Conservation (phyloP, 164 flowering plant genomes). For the Vitis amurensis region DNA sequence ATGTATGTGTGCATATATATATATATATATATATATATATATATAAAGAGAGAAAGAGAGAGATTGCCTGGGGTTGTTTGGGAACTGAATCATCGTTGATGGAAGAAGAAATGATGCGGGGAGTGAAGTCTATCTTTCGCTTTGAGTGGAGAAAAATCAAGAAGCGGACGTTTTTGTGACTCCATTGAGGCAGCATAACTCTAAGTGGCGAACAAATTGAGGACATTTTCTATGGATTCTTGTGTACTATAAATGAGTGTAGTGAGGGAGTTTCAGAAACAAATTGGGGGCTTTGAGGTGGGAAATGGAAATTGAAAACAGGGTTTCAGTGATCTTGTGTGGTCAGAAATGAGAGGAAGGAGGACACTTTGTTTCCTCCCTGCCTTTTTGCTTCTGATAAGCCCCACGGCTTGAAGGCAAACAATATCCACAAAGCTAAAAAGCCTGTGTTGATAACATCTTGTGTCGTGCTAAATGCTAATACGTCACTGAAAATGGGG, state of each 20-base stretch:
- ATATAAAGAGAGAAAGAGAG: neutral
- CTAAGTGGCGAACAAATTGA: conserved; percentile 25
- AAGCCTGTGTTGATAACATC: too few relatives aligned
- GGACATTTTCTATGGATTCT: conserved; percentile 17
- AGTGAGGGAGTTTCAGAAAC: too few relatives aligned
- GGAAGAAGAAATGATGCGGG: conserved; percentile 21
- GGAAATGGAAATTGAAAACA: too few relatives aligned
- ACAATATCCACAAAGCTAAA: too few relatives aligned
- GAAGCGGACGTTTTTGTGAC: conserved; percentile 12
- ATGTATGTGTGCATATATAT: neutral
- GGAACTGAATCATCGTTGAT: conserved; percentile 27
- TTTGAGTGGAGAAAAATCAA: conserved; percentile 25
- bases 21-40: neutral
- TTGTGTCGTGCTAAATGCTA: too few relatives aligned
- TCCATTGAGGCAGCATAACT: conserved; percentile 21
- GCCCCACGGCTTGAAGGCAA: too few relatives aligned
- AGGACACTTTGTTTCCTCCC: too few relatives aligned
- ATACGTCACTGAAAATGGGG: too few relatives aligned
- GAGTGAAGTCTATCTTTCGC: conserved; percentile 16
- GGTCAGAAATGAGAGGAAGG: too few relatives aligned
- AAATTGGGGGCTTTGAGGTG: too few relatives aligned
- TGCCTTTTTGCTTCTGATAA: too few relatives aligned
- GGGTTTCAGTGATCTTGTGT: too few relatives aligned
- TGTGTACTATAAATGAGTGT: neutral
- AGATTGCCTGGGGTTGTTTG: conserved; percentile 29